A percentile compares a stretch with the other conserved stretches of the same genome.
These are phyloP conservation scores for Zizania latifolia DNA, from an alignment of 176 grass and related monocot genomes.

Conservation along the genomic window DNA sequence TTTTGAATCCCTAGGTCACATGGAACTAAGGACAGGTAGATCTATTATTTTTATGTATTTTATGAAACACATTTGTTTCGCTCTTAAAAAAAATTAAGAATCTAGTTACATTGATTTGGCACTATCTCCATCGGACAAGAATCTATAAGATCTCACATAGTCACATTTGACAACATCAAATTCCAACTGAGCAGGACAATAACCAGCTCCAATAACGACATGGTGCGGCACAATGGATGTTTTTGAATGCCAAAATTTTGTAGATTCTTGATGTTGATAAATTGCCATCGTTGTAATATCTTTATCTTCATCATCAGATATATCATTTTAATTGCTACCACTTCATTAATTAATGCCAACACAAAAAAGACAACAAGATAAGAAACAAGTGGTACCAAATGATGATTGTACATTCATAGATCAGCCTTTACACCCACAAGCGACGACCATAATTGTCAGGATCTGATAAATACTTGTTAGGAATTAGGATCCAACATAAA, in stretches of 20 bases:
- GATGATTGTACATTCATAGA: background rate
- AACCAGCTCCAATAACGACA: too few relatives aligned
- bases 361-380: background rate
- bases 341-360: background rate
- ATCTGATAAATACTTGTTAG: background rate
- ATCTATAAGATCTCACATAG: too few relatives aligned
- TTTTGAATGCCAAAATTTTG: background rate
- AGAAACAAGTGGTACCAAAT: background rate
- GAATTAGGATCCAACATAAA: constrained; percentile 12
- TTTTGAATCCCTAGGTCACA: too few relatives aligned
- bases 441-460: background rate
- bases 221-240: too few relatives aligned
- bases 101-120: too few relatives aligned
- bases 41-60: too few relatives aligned
- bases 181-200: background rate
- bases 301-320: background rate
- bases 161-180: background rate
- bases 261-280: background rate
- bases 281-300: background rate
- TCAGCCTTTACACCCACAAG: constrained; percentile 9
- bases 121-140: too few relatives aligned
- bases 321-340: background rate
- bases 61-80: too few relatives aligned
- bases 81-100: too few relatives aligned
- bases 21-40: too few relatives aligned